Evolutionary conservation across 2,329 filamentous ascomycete species (phyloP), one percentile per base, ranked within the genome.

Genomic region (Fusarium piperis): DNA sequence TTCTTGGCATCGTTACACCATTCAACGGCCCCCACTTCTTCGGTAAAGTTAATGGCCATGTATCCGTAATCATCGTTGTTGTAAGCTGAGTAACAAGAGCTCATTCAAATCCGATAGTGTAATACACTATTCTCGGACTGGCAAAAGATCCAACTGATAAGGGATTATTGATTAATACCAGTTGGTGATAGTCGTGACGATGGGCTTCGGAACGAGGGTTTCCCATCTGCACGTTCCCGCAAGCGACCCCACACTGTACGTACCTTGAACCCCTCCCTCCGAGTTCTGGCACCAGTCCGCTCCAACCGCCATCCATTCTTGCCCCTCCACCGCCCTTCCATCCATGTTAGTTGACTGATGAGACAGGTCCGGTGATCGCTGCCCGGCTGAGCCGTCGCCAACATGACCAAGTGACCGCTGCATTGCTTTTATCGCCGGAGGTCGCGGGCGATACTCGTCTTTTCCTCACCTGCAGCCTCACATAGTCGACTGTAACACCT

Each of bases 331-430:
- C 62, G 67, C 70, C 65, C 67, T 51, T 51, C 46, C 46, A 18
- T 51, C 26, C 26, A 32, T 51, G 26, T 70, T 75, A 67, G 73
- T 70, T 57, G 65, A 68, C 65, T 62, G 59, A 32, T 44, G 59
- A 60, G 64, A 53, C 38, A 58, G 60, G 73, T 77, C 75, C 58
- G 72, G 75, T 77, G 75, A 77, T 77, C 72, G 73, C 74, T 73
- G 65, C 62, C 65, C 70, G 74, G 70, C 55, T 74, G 62, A 68
- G 74, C 62, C 64, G 41, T 16, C 41, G 67, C 63, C 20, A 59
- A 72, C 59, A 56, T 69, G 75, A 71, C 66, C 72, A 72, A 74
- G 64, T 76, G 72, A 75, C 69, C 65, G 41, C 35, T 35, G 59
- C 53, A 57, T 65, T 52, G 46, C 46, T 60, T 48, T 58, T 67